Evolutionary conservation across 2,329 filamentous ascomycete genomes (phyloP).

Genomic region (Fusarium setosum): DNA sequence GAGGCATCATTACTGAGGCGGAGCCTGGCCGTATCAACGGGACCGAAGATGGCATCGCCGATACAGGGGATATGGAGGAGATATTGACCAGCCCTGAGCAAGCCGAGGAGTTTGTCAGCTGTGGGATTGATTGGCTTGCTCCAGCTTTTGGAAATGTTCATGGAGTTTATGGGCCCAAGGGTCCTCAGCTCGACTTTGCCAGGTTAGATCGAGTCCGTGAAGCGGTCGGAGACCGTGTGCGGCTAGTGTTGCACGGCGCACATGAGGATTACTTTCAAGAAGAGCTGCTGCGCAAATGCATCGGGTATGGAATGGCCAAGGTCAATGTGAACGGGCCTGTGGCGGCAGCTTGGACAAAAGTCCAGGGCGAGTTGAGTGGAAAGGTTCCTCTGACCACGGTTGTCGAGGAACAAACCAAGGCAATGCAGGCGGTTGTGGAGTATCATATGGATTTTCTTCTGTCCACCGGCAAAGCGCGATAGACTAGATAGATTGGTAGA

Average conservation of each 20-base stretch:
- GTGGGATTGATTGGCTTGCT: slow-evolving; percentile 78
- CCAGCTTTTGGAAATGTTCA: slow-evolving; percentile 82
- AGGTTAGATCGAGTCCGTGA: slow-evolving; percentile 47
- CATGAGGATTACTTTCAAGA: slow-evolving; percentile 55
- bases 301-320: slow-evolving; percentile 58
- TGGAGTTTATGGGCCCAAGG: slow-evolving; percentile 75
- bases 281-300: slow-evolving; percentile 45
- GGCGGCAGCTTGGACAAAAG: slow-evolving; percentile 57
- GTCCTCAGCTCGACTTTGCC: slow-evolving; percentile 43
- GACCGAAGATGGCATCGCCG: slow-evolving; percentile 75
- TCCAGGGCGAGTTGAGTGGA: slow-evolving; percentile 56
- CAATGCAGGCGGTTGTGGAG: slow-evolving; percentile 60
- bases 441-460: slow-evolving; percentile 57
- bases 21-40: slow-evolving; percentile 57
- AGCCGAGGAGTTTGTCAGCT: slow-evolving; percentile 74
- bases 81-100: slow-evolving; percentile 74
- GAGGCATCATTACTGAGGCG: slow-evolving; percentile 74
- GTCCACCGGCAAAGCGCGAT: slow-evolving; percentile 59
- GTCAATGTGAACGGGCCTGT: slow-evolving; percentile 63
- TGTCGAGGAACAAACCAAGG: slow-evolving; percentile 57
- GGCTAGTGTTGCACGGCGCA: slow-evolving; percentile 60
- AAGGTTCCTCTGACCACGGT: slow-evolving; percentile 56
- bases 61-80: slow-evolving; percentile 60
- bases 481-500: too few species aligned
- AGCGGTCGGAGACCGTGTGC: slow-evolving; percentile 55